A percentile compares a stretch with the other conserved stretches of the same genome.
Conservation (phyloP, 1,284 basidiomycete species). For the Leccinum fuscescens region DNA sequence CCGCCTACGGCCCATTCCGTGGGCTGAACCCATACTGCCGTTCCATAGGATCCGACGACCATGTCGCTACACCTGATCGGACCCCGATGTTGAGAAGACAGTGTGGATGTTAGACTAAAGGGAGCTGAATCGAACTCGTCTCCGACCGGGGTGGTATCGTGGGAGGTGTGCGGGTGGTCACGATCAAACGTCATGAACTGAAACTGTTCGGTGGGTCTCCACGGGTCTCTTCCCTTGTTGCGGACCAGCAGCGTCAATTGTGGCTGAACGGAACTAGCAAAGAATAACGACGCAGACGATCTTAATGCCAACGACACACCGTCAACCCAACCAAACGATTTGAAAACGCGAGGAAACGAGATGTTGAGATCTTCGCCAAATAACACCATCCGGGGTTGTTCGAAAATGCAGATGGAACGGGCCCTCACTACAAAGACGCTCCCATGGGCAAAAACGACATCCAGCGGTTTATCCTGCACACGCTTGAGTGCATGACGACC, state of each 20-base stretch:
- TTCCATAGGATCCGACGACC: slow-evolving; percentile 49
- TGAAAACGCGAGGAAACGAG: slow-evolving; percentile 40
- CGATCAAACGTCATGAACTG: slow-evolving; percentile 39
- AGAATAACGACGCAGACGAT: slow-evolving; percentile 7
- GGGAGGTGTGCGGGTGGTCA: background rate
- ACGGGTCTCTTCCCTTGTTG: slow-evolving; percentile 56
- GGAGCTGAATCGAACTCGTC: slow-evolving; percentile 42
- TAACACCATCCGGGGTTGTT: slow-evolving; percentile 35
- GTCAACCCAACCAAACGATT: slow-evolving; percentile 66
- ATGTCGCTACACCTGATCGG: slow-evolving; percentile 51
- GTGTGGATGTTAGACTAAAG: slow-evolving; percentile 34
- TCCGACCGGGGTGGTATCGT: slow-evolving; percentile 6
- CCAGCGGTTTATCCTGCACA: slow-evolving; percentile 44
- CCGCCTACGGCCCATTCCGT: slow-evolving; percentile 40
- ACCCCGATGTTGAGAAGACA: slow-evolving; percentile 38
- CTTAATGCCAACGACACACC: slow-evolving; percentile 44
- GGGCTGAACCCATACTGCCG: slow-evolving; percentile 60
- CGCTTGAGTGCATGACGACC: slow-evolving; percentile 14
- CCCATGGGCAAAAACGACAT: slow-evolving; percentile 47
- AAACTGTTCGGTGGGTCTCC: slow-evolving; percentile 46
- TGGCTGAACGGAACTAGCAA: slow-evolving; percentile 12
- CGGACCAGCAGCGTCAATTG: slow-evolving; percentile 53
- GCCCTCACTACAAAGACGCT: slow-evolving; percentile 56
- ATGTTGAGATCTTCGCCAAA: slow-evolving; percentile 15
- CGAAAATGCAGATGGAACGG: slow-evolving; percentile 55